Base-by-base conservation (phyloP, 495 filamentous ascomycete species). In the Hyaloscypha finlandica region DNA sequence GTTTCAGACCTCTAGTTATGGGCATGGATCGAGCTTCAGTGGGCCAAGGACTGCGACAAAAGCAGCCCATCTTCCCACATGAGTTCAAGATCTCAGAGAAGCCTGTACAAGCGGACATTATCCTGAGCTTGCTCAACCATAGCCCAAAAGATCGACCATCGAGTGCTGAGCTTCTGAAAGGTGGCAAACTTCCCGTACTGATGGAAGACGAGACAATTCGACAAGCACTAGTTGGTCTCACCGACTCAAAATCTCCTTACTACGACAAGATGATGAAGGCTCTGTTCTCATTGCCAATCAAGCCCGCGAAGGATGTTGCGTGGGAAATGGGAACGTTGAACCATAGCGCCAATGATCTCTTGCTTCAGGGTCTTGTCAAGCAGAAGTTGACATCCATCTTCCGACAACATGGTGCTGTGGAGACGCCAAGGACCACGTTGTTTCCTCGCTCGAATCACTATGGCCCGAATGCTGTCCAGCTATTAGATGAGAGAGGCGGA, bases 201-300 rank as follows among this genome's bases (percentile, higher is more conserved):
- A 91, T 96, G 74, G 93, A 98, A 78, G 93, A 95, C 72, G 93
- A 97, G 75, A 91, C 91, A 1, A 92, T 97, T 65, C 83, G 91
- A 59, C 84, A 90, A 59, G 91, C 92, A 2, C 85, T 97, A 39
- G 88, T 90, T 64, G 90, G 90, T 59, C 75, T 98, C 22, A 89
- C 90, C 0, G 91, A 96, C 71, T 86, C 90, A 20, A 89, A 81
- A 61, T 97, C 94, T 8, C 92, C 93, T 0, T 93, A 97, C 72
- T 95, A 96, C 74, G 85, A 90, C 66, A 92, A 96, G 72, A 92
- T 97, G 74, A 87, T 97, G 70, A 87, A 87, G 2, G 88, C 90
- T 0, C 81, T 98, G 56, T 97, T 98, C 73, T 86, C 90, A 1
- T 85, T 88, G 64, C 80, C 78, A 30, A 84, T 88, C 3, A 89